Evolutionary conservation across 164 flowering plant genomes (phyloP).

Genomic region (Brasenia schreberi): DNA sequence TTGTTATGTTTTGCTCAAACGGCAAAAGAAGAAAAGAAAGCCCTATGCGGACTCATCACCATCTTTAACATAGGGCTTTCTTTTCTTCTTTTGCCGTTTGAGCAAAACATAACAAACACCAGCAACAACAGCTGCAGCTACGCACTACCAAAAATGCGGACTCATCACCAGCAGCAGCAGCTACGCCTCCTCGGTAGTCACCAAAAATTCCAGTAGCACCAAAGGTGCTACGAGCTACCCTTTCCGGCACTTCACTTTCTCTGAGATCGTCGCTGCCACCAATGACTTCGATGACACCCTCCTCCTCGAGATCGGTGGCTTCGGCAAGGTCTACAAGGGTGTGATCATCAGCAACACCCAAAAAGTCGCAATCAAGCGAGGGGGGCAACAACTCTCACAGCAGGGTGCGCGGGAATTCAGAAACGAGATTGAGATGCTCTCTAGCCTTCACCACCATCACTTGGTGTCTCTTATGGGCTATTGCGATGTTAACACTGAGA

Average conservation of each 20-base stretch:
- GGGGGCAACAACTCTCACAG: no score
- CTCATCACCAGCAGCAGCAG: no score
- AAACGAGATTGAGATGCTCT: background rate
- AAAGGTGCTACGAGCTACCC: background rate
- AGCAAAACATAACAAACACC: no score
- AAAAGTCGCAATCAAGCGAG: background rate
- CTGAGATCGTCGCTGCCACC: background rate
- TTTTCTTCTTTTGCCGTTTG: no score
- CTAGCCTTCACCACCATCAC: background rate
- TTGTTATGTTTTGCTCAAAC: no score
- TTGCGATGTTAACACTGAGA: constrained; percentile 7
- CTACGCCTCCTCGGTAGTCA: background rate
- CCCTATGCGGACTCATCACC: no score
- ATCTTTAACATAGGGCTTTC: rapidly evolving
- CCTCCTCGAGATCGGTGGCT: background rate
- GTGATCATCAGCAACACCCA: background rate
- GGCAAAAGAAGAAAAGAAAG: no score
- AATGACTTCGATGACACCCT: background rate
- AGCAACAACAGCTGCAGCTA: no score
- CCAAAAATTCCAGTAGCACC: background rate
- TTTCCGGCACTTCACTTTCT: constrained; percentile 13
- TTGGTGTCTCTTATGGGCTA: constrained; percentile 1
- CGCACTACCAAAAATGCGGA: no score
- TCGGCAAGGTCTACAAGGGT: background rate
- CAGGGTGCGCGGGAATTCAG: background rate